These are phyloP conservation scores for Pythium rishiriense DNA, from an alignment of 352 stramenopile genomes.

Conservation along the genomic window DNA sequence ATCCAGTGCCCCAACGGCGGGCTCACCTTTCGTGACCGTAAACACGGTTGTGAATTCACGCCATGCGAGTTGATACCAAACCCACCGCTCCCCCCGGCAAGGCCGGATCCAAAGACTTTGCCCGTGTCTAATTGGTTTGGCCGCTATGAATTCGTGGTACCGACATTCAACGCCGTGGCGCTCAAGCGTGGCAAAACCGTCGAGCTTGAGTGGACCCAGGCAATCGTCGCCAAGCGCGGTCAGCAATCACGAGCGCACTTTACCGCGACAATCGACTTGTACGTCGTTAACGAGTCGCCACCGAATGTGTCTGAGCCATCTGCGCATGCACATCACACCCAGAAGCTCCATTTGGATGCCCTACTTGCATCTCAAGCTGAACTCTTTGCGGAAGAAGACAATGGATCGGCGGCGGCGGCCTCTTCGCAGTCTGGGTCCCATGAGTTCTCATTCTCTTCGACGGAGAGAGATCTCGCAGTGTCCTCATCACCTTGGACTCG, in stretches of 20 bases:
- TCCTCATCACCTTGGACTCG: slow-evolving; percentile 17
- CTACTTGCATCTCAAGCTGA: slow-evolving; percentile 12
- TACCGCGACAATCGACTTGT: slow-evolving; percentile 16
- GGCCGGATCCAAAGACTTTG: slow-evolving; percentile 20
- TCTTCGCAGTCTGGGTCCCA: neutral
- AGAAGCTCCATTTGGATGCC: slow-evolving; percentile 13
- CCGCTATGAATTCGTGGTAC: slow-evolving; percentile 41
- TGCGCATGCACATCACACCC: slow-evolving; percentile 1
- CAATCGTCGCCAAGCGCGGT: slow-evolving; percentile 1
- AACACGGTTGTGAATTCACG: slow-evolving; percentile 44
- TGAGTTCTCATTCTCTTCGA: neutral
- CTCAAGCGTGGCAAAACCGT: slow-evolving; percentile 27
- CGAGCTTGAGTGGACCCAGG: slow-evolving; percentile 13
- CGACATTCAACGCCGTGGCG: slow-evolving; percentile 22
- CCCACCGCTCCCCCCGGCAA: slow-evolving; percentile 6
- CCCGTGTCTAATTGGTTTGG: slow-evolving; percentile 34
- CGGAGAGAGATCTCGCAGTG: slow-evolving; percentile 12
- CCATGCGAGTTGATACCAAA: slow-evolving; percentile 39
- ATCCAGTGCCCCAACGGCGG: slow-evolving; percentile 41
- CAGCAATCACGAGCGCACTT: slow-evolving; percentile 1
- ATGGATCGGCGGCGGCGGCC: neutral
- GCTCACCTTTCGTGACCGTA: slow-evolving; percentile 36
- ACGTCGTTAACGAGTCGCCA: slow-evolving; percentile 8
- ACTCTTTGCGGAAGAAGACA: neutral
- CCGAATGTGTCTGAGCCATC: neutral